Evolutionary conservation across 1,139 yeast genomes (phyloP), one percentile per base, ranked within the genome.

Genomic region (Diutina ranongensis): DNA sequence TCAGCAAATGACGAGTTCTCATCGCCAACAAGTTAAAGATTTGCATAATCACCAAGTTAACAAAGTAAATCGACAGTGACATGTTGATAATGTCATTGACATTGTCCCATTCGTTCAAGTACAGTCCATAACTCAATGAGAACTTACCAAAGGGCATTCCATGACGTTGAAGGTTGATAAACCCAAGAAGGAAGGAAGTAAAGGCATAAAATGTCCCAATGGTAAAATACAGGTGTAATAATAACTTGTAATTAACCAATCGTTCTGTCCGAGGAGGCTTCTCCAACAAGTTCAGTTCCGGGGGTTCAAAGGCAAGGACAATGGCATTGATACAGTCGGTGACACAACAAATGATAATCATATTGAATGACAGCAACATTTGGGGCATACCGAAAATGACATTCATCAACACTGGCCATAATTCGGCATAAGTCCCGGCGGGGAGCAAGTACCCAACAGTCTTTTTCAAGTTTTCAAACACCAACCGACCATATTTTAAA

Each of bases 391-490:
- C 80, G 54, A 71, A 68, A 28, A 72, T 59, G 13, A 74, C 65
- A 51, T 71, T 74, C 49, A 74, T 54, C 32, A 75, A 53, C 4
- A 75, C 73, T 0, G 79, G 71, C 78, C 78, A 74, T 41, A 74
- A 60, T 54, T 74, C 80, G 35, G 78, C 65, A 57, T 60, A 74
- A 20, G 72, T 62, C 41, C 80, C 80, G 41, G 80, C 80, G 16
- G 80, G 79, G 46, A 75, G 58, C 47, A 75, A 58, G 54, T 75
- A 75, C 18, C 69, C 66, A 47, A 75, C 64, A 1, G 74, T 71
- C 55, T 75, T 74, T 51, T 63, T 68, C 52, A 74, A 60, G 52
- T 75, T 75, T 52, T 72, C 77, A 55, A 73, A 74, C 13, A 74
- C 78, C 45, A 73, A 60, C 51, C 79, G 63, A 21, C 78, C 78